Conservation (phyloP, 2,329 filamentous ascomycete species). For the Aureobasidium namibiae region DNA sequence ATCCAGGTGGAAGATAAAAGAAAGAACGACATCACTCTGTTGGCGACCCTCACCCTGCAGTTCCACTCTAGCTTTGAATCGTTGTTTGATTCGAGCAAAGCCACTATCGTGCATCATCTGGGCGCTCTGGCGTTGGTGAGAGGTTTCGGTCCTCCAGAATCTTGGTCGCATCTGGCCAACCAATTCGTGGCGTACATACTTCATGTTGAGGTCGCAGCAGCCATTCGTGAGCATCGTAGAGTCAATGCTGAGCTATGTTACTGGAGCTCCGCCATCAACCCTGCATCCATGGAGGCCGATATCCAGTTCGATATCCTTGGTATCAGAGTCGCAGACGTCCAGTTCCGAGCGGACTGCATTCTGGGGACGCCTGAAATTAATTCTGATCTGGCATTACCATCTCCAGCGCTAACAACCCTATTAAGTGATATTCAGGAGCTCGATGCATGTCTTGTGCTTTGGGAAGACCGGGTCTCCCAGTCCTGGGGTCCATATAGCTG, state of each 20-base stretch:
- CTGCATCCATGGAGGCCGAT: neutral
- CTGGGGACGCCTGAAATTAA: neutral
- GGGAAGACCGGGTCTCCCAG: neutral
- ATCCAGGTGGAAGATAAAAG: neutral
- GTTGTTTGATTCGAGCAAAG: neutral
- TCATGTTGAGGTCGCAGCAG: neutral
- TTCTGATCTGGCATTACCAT: neutral
- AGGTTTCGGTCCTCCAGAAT: neutral
- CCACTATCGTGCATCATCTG: neutral
- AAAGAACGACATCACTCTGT: neutral
- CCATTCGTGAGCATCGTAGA: neutral
- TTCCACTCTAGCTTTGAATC: slow-evolving; percentile 1
- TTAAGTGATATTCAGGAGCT: neutral
- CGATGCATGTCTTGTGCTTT: neutral
- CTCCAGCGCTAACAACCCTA: neutral
- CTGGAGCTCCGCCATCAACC: neutral
- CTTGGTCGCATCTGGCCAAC: neutral
- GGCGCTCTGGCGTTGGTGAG: neutral
- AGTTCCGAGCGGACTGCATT: neutral
- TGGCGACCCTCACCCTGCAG: neutral
- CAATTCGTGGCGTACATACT: neutral
- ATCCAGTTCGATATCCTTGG: neutral
- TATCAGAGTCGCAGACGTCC: neutral
- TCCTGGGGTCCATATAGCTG: neutral
- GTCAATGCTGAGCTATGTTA: neutral